Percentiles rank a stretch among this genome's conserved stretches.
Conservation (phyloP, 192 early-diverging fungal species). For the Coemansia sp. region DNA sequence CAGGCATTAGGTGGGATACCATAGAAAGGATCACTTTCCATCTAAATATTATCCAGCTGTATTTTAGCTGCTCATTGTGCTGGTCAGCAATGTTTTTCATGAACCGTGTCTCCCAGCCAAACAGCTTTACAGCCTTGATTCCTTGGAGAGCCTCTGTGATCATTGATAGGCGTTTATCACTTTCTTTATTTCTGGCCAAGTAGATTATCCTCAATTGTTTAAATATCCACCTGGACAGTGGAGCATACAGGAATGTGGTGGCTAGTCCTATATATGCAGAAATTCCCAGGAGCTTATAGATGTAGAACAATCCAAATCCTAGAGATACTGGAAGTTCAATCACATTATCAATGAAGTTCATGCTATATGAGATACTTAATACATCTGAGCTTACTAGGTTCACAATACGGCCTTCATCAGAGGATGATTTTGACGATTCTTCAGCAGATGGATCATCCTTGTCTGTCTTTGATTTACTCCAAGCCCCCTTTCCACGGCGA, state of each 20-base stretch:
- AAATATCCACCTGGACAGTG: slow-evolving; percentile 57
- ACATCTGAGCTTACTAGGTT: slow-evolving; percentile 66
- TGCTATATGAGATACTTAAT: slow-evolving; percentile 50
- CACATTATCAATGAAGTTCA: slow-evolving; percentile 54
- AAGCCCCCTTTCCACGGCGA: slow-evolving; percentile 34
- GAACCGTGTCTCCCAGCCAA: slow-evolving; percentile 74
- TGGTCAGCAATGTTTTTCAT: slow-evolving; percentile 62
- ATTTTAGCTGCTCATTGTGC: slow-evolving; percentile 63
- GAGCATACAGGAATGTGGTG: slow-evolving; percentile 62
- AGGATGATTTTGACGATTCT: slow-evolving; percentile 1
- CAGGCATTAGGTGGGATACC: slow-evolving; percentile 59
- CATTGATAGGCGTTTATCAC: slow-evolving; percentile 72
- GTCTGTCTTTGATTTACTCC: slow-evolving; percentile 32
- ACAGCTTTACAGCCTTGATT: slow-evolving; percentile 89
- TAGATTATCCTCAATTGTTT: slow-evolving; percentile 51
- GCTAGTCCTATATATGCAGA: slow-evolving; percentile 74
- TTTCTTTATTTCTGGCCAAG: slow-evolving; percentile 59
- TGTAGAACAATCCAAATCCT: slow-evolving; percentile 62
- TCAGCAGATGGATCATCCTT: slow-evolving; percentile 14
- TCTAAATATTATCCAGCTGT: slow-evolving; percentile 54
- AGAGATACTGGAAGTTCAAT: slow-evolving; percentile 61
- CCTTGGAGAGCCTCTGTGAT: slow-evolving; percentile 85
- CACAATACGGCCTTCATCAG: slow-evolving; percentile 59
- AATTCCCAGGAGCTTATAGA: slow-evolving; percentile 75
- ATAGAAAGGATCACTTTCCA: slow-evolving; percentile 52